Percentiles rank a stretch among this genome's conserved stretches.
phyloP scores from a whole-genome alignment of 2,329 filamentous ascomycete species.

The Alternaria panax region DNA sequence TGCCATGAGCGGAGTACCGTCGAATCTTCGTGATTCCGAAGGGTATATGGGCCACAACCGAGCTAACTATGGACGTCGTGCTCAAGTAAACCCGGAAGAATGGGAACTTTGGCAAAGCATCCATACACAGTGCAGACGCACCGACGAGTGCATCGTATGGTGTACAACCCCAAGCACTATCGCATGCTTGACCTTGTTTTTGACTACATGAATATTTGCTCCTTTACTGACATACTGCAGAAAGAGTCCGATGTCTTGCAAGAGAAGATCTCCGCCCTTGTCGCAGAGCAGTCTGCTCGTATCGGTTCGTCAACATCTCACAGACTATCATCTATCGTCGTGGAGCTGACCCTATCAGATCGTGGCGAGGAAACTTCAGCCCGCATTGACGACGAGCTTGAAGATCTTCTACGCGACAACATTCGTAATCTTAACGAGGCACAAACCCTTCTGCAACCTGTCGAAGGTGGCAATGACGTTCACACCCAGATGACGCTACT shows the following conservation, averaged over 20 bases:
- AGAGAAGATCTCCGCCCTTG: slow-evolving; percentile 42
- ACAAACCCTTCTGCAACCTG: slow-evolving; percentile 53
- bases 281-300: slow-evolving; percentile 38
- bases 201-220: background rate
- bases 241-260: slow-evolving; percentile 42
- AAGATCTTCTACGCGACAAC: slow-evolving; percentile 57
- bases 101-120: background rate
- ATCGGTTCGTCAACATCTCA: slow-evolving; percentile 29
- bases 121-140: background rate
- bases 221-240: slow-evolving; percentile 25
- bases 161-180: background rate
- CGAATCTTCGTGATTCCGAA: slow-evolving; percentile 4
- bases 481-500: slow-evolving; percentile 56
- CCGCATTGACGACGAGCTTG: slow-evolving; percentile 55
- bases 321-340: background rate
- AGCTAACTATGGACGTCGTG: background rate
- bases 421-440: slow-evolving; percentile 58
- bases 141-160: background rate
- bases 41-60: background rate
- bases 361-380: slow-evolving; percentile 47
- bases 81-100: background rate
- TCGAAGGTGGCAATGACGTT: slow-evolving; percentile 52
- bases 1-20: slow-evolving; percentile 6
- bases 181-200: background rate
- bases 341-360: slow-evolving; percentile 30